A percentile compares a stretch with the other conserved stretches of the same genome.
Evolutionary conservation across 805 yeast genomes (phyloP).

Genomic region (Wickerhamomyces xylosicus): DNA sequence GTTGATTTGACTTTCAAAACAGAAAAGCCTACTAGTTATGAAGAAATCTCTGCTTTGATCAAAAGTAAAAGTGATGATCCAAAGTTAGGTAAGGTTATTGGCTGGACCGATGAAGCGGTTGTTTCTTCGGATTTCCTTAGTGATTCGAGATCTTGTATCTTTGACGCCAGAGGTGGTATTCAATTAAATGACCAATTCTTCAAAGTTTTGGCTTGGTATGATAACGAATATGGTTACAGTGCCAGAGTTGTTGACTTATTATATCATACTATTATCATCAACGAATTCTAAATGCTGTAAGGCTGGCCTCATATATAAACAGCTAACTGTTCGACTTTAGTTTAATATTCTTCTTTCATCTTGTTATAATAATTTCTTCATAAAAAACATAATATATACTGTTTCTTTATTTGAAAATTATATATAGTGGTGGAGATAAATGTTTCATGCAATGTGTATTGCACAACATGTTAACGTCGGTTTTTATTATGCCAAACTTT

Average conservation of each 20-base stretch:
- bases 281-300: too few species aligned
- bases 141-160: constrained; percentile 78
- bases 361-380: too few species aligned
- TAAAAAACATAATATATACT: too few species aligned
- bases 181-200: constrained; percentile 79
- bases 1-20: constrained; percentile 86
- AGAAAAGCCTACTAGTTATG: constrained; percentile 68
- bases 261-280: constrained; percentile 40
- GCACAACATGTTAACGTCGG: too few species aligned
- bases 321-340: too few species aligned
- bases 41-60: constrained; percentile 68
- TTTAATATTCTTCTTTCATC: too few species aligned
- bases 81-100: constrained; percentile 63
- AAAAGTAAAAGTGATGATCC: constrained; percentile 68
- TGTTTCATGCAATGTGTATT: too few species aligned
- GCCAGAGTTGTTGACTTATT: constrained; percentile 81
- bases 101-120: constrained; percentile 89
- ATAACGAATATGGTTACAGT: constrained; percentile 68
- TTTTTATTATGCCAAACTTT: too few species aligned
- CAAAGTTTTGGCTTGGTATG: constrained; percentile 86
- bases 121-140: constrained; percentile 86
- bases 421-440: too few species aligned
- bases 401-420: too few species aligned
- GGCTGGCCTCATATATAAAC: too few species aligned
- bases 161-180: constrained; percentile 88